These are phyloP conservation scores for Prunus dulcis DNA, from an alignment of 306 rosid species.

Conservation along the genomic window DNA sequence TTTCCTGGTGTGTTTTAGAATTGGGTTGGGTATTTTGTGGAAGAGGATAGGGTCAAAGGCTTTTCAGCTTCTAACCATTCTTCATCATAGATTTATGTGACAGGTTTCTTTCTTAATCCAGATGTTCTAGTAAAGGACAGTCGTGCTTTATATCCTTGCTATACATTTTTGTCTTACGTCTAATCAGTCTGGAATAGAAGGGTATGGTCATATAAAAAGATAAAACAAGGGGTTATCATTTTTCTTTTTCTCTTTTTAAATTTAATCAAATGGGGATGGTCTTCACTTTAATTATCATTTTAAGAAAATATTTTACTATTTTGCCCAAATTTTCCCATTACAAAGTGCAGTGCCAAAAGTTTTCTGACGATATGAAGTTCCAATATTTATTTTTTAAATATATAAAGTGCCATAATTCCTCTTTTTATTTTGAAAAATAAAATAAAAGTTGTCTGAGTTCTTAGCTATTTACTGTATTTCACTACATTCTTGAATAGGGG, in stretches of 20 bases:
- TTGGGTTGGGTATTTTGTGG: not conserved
- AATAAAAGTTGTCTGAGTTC: slow-evolving; percentile 16
- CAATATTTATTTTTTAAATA: not conserved
- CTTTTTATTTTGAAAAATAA: slow-evolving; percentile 16
- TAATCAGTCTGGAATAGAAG: not conserved
- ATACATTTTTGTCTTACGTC: not conserved
- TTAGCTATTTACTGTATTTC: not conserved
- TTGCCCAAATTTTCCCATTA: not conserved
- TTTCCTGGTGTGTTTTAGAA: not conserved
- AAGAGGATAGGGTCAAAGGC: not conserved
- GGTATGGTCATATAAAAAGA: not conserved
- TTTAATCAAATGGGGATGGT: not conserved
- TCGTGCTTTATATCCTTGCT: not conserved
- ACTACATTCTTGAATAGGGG: not conserved
- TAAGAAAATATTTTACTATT: not conserved
- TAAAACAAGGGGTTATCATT: not conserved
- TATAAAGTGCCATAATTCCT: not conserved
- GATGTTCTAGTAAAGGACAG: not conserved
- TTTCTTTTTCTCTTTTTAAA: not conserved
- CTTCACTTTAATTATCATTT: not conserved
- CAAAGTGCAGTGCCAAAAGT: not conserved
- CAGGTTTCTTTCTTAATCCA: not conserved
- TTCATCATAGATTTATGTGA: not conserved
- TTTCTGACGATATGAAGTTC: slow-evolving; percentile 5
- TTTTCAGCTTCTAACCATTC: not conserved